phyloP scores from a whole-genome alignment of 192 early-diverging fungal genomes.

The Spinellus fusiger region DNA sequence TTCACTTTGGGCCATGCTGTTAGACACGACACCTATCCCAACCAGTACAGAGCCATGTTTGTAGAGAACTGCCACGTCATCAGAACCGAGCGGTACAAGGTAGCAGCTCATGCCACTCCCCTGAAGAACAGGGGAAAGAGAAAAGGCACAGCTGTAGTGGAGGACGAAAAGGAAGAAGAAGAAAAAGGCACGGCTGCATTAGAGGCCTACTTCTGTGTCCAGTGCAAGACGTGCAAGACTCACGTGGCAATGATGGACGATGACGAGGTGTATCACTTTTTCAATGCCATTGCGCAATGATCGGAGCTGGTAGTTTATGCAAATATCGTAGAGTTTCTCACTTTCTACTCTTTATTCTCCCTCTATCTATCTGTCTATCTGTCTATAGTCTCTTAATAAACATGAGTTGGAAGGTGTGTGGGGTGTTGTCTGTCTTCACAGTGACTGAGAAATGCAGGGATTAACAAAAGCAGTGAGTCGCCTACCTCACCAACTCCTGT shows the following conservation, averaged over 20 bases:
- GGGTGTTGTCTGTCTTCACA: not conserved
- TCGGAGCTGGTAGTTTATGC: too few species aligned
- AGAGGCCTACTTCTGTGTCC: slow-evolving; percentile 45
- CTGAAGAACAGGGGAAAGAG: too few species aligned
- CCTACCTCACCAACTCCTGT: slow-evolving; percentile 69
- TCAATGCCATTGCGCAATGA: slow-evolving; percentile 51
- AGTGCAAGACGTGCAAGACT: slow-evolving; percentile 51
- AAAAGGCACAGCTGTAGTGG: slow-evolving; percentile 6
- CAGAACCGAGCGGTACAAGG: slow-evolving; percentile 36
- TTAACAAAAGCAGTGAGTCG: slow-evolving; percentile 75
- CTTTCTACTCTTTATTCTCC: not conserved
- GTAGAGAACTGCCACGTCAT: slow-evolving; percentile 52
- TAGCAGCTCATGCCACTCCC: too few species aligned
- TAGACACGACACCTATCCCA: slow-evolving; percentile 52
- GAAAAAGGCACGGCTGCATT: slow-evolving; percentile 1
- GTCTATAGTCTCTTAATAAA: too few species aligned
- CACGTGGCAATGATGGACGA: slow-evolving; percentile 58
- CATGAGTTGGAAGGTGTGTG: not conserved
- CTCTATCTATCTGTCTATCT: not conserved
- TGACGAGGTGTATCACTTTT: slow-evolving; percentile 68
- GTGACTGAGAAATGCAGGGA: slow-evolving; percentile 37
- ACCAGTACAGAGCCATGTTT: slow-evolving; percentile 67
- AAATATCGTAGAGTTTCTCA: not conserved
- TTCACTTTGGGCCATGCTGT: too few species aligned
- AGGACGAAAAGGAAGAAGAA: not conserved